A percentile compares a stretch with the other conserved stretches of the same genome.
Evolutionary conservation across 768 basidiomycete species (phyloP).

Genomic region (Butyriboletus loyo): DNA sequence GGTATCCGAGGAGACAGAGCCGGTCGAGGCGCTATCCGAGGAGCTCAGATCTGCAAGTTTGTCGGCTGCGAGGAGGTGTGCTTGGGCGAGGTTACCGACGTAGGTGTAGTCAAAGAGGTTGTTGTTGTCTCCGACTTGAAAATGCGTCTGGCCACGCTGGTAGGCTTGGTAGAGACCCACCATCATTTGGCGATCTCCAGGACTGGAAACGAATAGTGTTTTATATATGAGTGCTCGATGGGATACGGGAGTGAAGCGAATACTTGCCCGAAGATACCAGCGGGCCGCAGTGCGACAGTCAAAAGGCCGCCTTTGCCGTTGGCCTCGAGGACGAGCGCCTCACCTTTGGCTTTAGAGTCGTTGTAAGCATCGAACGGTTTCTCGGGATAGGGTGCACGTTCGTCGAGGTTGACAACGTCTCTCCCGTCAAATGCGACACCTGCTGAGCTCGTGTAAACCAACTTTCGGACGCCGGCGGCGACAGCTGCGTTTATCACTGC

Average conservation of each 20-base stretch:
- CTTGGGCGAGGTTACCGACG: conserved; percentile 91
- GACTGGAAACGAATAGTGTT: conserved; percentile 42
- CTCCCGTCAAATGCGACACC: conserved; percentile 85
- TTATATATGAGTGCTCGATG: neutral
- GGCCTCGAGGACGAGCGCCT: conserved; percentile 76
- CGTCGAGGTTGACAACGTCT: conserved; percentile 83
- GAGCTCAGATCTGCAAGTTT: conserved; percentile 58
- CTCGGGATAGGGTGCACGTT: conserved; percentile 72
- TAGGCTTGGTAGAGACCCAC: conserved; percentile 77
- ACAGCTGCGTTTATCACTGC: conserved; percentile 82
- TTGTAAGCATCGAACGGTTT: conserved; percentile 89
- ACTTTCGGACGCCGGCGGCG: conserved; percentile 68
- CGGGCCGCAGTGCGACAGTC: conserved; percentile 88
- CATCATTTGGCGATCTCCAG: conserved; percentile 88
- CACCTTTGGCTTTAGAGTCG: conserved; percentile 88
- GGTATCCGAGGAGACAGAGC: conserved; percentile 28
- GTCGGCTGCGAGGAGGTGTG: conserved; percentile 92
- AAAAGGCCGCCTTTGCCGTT: conserved; percentile 82
- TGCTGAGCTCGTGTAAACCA: conserved; percentile 93
- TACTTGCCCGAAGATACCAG: conserved; percentile 91
- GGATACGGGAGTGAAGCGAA: neutral
- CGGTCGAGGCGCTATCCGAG: conserved; percentile 22
- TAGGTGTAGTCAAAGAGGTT: conserved; percentile 98
- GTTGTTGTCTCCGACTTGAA: conserved; percentile 91
- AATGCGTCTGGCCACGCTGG: conserved; percentile 78